Conservation (phyloP, 352 stramenopile species). For the Globisporangium polare region DNA sequence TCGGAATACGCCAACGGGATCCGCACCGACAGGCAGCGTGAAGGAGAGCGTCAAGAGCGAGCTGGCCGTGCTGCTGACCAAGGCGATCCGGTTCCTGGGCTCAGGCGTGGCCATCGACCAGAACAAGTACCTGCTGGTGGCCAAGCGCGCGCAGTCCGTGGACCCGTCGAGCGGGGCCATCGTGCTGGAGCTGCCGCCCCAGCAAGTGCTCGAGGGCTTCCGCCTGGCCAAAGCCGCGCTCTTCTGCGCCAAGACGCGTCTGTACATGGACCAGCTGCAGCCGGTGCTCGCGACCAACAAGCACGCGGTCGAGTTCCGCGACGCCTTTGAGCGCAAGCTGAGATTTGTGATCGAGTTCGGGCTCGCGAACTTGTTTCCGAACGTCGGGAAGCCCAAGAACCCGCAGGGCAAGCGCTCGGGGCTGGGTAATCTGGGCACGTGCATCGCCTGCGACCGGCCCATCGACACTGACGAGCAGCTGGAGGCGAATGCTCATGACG, state of each 20-base stretch:
- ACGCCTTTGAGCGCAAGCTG: slow-evolving; percentile 40
- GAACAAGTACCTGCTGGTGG: slow-evolving; percentile 54
- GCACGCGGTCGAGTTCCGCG: slow-evolving; percentile 37
- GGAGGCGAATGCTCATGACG: neutral
- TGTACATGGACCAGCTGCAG: slow-evolving; percentile 44
- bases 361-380: slow-evolving; percentile 60
- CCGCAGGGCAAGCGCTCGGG: slow-evolving; percentile 21
- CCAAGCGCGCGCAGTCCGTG: slow-evolving; percentile 25
- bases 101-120: slow-evolving; percentile 55
- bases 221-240: slow-evolving; percentile 35
- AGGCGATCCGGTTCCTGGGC: slow-evolving; percentile 55
- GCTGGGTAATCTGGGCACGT: slow-evolving; percentile 34
- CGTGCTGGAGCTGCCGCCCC: slow-evolving; percentile 35
- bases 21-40: neutral
- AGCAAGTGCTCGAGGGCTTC: slow-evolving; percentile 50
- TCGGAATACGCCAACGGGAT: slow-evolving; percentile 8
- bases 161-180: slow-evolving; percentile 34
- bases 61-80: slow-evolving; percentile 45
- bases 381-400: slow-evolving; percentile 30
- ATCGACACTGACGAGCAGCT: slow-evolving; percentile 29
- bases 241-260: slow-evolving; percentile 35
- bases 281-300: slow-evolving; percentile 37
- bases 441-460: slow-evolving; percentile 60
- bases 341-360: slow-evolving; percentile 54
- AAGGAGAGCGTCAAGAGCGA: slow-evolving; percentile 25